These are phyloP conservation scores for Mycosarcoma maydis DNA, from an alignment of 1,284 basidiomycete genomes.

Conservation along the genomic window DNA sequence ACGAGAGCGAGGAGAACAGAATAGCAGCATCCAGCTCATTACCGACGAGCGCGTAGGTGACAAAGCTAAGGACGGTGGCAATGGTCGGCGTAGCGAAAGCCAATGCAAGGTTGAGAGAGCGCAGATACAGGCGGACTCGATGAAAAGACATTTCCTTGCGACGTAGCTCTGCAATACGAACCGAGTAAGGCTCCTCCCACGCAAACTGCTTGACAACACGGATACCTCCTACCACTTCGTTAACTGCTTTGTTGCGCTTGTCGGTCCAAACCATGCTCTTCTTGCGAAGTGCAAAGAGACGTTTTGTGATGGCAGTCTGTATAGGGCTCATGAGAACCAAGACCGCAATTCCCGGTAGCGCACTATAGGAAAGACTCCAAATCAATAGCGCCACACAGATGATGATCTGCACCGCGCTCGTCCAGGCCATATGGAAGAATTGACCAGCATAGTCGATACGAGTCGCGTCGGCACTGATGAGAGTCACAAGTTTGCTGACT, in stretches of 20 bases:
- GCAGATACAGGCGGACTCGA: slow-evolving; percentile 37
- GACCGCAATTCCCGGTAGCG: slow-evolving; percentile 44
- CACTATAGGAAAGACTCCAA: slow-evolving; percentile 57
- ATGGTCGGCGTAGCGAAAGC: slow-evolving; percentile 46
- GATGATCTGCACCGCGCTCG: slow-evolving; percentile 32
- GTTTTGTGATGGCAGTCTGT: slow-evolving; percentile 39
- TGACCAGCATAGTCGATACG: slow-evolving; percentile 45
- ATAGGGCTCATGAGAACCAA: slow-evolving; percentile 70
- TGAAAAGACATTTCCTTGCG: slow-evolving; percentile 70
- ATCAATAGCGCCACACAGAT: slow-evolving; percentile 42
- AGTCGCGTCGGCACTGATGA: slow-evolving; percentile 72
- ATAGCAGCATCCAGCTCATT: slow-evolving; percentile 76
- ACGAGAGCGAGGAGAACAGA: slow-evolving; percentile 78
- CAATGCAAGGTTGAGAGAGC: slow-evolving; percentile 44
- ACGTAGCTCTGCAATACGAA: slow-evolving; percentile 70
- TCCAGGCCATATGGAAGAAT: slow-evolving; percentile 52
- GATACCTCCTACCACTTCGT: slow-evolving; percentile 47
- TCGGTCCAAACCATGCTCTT: slow-evolving; percentile 38
- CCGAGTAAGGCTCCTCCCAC: slow-evolving; percentile 68
- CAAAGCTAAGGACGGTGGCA: slow-evolving; percentile 46
- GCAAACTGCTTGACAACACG: slow-evolving; percentile 55
- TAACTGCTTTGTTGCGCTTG: slow-evolving; percentile 19
- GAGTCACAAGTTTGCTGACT: slow-evolving; percentile 77
- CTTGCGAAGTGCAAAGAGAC: slow-evolving; percentile 44
- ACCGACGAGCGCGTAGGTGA: slow-evolving; percentile 73